phyloP scores from a whole-genome alignment of 208 protist species.

The Wallacemonas sp. region DNA sequence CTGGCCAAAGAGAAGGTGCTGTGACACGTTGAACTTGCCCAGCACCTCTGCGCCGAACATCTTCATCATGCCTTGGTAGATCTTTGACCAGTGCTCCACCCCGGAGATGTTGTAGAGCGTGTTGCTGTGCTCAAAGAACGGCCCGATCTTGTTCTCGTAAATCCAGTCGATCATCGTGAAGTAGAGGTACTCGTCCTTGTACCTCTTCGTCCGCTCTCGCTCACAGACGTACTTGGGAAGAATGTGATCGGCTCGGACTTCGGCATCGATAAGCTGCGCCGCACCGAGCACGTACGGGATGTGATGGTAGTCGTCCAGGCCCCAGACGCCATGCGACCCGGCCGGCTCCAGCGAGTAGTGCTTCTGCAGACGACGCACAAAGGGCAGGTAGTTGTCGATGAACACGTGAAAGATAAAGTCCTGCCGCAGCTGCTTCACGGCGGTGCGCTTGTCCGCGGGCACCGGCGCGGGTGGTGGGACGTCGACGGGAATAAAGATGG shows the following conservation, averaged over 20 bases:
- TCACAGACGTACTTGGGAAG: constrained; percentile 75
- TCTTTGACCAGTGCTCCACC: constrained; percentile 89
- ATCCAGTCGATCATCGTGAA: constrained; percentile 85
- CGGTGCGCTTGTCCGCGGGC: constrained; percentile 18
- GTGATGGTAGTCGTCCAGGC: constrained; percentile 99
- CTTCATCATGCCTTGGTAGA: constrained; percentile 91
- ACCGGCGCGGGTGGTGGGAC: constrained; percentile 40
- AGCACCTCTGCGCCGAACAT: constrained; percentile 96
- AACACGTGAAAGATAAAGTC: constrained; percentile 91
- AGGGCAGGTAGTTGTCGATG: constrained; percentile 80
- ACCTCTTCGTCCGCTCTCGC: constrained; percentile 25
- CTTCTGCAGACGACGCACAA: constrained; percentile 90
- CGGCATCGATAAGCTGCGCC: constrained; percentile 92
- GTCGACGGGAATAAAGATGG: constrained; percentile 30
- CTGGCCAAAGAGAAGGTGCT: constrained; percentile 94
- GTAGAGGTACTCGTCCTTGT: constrained; percentile 63
- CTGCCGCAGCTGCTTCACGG: constrained; percentile 47
- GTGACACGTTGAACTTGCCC: constrained; percentile 94
- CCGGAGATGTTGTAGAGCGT: constrained; percentile 92
- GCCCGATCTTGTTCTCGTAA: constrained; percentile 82
- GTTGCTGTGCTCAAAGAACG: constrained; percentile 93
- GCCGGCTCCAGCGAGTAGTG: constrained; percentile 96
- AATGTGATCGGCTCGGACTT: constrained; percentile 65
- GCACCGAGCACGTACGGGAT: constrained; percentile 97
- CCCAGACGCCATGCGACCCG: constrained; percentile 98